Conservation (phyloP, 2,329 filamentous ascomycete species). For the Aspergillus brasiliensis region DNA sequence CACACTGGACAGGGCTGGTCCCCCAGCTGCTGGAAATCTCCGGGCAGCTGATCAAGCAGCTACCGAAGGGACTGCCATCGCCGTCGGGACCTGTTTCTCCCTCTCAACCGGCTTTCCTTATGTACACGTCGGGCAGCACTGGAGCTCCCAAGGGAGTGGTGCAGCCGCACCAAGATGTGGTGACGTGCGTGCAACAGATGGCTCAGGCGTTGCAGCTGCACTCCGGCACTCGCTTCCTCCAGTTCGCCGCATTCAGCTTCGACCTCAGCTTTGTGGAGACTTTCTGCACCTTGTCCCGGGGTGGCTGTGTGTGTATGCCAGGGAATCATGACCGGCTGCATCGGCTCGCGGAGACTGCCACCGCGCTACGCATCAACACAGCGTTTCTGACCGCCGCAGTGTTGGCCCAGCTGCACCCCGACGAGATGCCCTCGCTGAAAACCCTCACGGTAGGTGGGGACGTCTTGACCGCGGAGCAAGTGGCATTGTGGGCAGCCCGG, state of each 20-base stretch:
- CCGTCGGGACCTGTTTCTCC: not conserved
- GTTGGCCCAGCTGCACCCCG: constrained; percentile 42
- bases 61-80: not conserved
- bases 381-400: constrained; percentile 60
- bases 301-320: not conserved
- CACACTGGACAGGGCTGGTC: not conserved
- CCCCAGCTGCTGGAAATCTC: not conserved
- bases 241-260: constrained; percentile 1
- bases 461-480: constrained; percentile 22
- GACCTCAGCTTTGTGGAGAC: not conserved
- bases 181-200: not conserved
- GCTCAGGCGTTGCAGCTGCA: not conserved
- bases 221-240: not conserved
- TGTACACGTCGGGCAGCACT: constrained; percentile 60
- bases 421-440: constrained; percentile 40
- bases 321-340: not conserved
- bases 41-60: not conserved
- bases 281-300: not conserved
- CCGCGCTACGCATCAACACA: constrained; percentile 21
- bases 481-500: constrained; percentile 23
- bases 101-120: not conserved
- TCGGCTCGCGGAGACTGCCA: not conserved
- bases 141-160: constrained; percentile 60
- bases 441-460: constrained; percentile 37
- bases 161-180: constrained; percentile 24